A percentile compares a stretch with the other conserved stretches of the same genome.
Conservation (phyloP, 371 early-diverging fungal genomes). For the Sporodiniella umbellata region DNA sequence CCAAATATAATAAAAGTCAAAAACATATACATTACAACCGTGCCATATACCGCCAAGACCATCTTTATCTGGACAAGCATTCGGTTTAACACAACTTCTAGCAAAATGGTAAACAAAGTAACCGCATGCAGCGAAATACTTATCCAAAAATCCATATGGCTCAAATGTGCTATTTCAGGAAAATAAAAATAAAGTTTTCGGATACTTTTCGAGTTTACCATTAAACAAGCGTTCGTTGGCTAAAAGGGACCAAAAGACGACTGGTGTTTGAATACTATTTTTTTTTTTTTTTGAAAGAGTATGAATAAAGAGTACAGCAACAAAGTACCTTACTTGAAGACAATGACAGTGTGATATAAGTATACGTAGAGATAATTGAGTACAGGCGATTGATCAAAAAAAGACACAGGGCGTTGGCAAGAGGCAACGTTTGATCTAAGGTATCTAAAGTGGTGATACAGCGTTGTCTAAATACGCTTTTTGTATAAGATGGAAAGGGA, state of each 20-base stretch:
- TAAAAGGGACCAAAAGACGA: slow-evolving; percentile 53
- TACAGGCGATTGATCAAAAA: slow-evolving; percentile 29
- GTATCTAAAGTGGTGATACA: slow-evolving; percentile 36
- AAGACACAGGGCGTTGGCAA: slow-evolving; percentile 23
- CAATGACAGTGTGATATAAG: slow-evolving; percentile 40
- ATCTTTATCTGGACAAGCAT: slow-evolving; percentile 38
- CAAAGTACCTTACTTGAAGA: slow-evolving; percentile 48
- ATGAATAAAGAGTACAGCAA: too few species aligned
- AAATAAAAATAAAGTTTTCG: neutral
- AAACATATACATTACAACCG: slow-evolving; percentile 50
- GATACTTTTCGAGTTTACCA: slow-evolving; percentile 3
- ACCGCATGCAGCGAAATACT: slow-evolving; percentile 50
- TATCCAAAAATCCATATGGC: slow-evolving; percentile 33
- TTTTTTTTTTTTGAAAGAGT: too few species aligned
- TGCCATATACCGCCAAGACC: slow-evolving; percentile 33
- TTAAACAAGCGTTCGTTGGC: slow-evolving; percentile 5
- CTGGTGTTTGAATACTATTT: slow-evolving; percentile 47
- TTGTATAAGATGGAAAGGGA: too few species aligned
- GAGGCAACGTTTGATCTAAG: slow-evolving; percentile 8
- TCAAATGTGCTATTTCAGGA: slow-evolving; percentile 7
- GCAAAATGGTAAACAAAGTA: slow-evolving; percentile 44
- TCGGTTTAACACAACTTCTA: slow-evolving; percentile 46
- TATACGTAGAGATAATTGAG: slow-evolving; percentile 42
- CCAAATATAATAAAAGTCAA: slow-evolving; percentile 46
- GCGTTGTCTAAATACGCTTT: slow-evolving; percentile 21